Evolutionary conservation across 1,284 basidiomycete genomes (phyloP).

Genomic region (Heterobasidion parviporum): DNA sequence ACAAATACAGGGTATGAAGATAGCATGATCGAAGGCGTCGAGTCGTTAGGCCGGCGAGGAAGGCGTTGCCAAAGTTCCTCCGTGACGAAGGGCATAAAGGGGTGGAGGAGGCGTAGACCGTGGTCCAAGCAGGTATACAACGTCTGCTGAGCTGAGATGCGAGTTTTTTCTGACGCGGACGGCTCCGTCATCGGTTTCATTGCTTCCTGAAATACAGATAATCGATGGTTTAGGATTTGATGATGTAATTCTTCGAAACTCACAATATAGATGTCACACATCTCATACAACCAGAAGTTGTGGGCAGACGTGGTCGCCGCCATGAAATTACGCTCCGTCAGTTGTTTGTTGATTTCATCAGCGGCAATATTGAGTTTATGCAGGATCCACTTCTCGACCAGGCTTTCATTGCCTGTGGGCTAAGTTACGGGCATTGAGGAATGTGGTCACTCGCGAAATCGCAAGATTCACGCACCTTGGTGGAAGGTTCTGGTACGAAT

Average conservation of each 20-base stretch:
- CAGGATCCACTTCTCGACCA: conserved; percentile 94
- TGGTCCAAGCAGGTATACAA: conserved; percentile 92
- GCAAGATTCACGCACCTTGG: conserved; percentile 42
- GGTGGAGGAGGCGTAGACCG: conserved; percentile 87
- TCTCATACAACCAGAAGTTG: conserved; percentile 97
- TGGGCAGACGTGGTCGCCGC: conserved; percentile 78
- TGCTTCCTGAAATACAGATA: conserved; percentile 60
- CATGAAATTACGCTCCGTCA: conserved; percentile 89
- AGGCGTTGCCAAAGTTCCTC: conserved; percentile 98
- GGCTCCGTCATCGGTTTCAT: conserved; percentile 96
- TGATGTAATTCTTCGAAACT: conserved; percentile 18
- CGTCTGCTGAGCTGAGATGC: conserved; percentile 89
- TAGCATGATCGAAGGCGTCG: conserved; percentile 85
- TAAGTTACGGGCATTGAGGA: conserved; percentile 19
- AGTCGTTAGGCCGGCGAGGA: conserved; percentile 77
- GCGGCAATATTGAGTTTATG: conserved; percentile 89
- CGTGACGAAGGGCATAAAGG: conserved; percentile 99
- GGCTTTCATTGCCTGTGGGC: conserved; percentile 84
- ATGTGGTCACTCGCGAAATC: background rate
- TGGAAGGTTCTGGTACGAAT: conserved; percentile 68
- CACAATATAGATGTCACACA: conserved; percentile 98
- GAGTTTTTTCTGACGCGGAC: conserved; percentile 51
- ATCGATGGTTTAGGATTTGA: background rate
- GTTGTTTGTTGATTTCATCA: conserved; percentile 65
- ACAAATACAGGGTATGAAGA: conserved; percentile 77